phyloP scores from a whole-genome alignment of 345 rosid genomes.

The Cardamine occulta region DNA sequence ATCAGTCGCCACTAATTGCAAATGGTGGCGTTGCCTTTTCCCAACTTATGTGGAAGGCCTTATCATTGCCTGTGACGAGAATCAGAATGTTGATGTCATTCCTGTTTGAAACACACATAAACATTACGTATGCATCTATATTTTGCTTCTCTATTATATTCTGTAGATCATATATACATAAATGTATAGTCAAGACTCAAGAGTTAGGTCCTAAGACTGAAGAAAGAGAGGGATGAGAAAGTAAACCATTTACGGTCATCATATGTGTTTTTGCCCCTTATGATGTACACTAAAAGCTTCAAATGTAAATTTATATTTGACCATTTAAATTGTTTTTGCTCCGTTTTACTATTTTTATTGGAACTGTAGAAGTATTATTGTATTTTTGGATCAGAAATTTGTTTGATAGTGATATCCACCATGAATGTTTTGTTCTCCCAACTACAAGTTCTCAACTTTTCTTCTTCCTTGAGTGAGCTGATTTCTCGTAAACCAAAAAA shows the following conservation, averaged over 20 bases:
- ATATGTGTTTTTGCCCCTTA: constrained; percentile 12
- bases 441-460: background rate
- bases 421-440: background rate
- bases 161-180: constrained; percentile 3
- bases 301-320: constrained; percentile 27
- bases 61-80: constrained; percentile 73
- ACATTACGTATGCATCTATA: constrained; percentile 13
- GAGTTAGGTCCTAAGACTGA: constrained; percentile 19
- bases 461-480: background rate
- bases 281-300: constrained; percentile 6
- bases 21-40: constrained; percentile 72
- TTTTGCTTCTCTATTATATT: constrained; percentile 24
- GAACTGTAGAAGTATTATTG: background rate
- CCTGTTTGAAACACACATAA: constrained; percentile 59
- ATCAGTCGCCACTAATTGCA: constrained; percentile 77
- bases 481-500: constrained; percentile 12
- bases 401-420: background rate
- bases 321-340: background rate
- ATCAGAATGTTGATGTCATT: constrained; percentile 69
- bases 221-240: background rate
- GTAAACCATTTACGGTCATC: constrained; percentile 15
- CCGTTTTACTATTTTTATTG: background rate
- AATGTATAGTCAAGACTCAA: constrained; percentile 20
- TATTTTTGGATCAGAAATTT: background rate
- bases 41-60: constrained; percentile 83